phyloP scores from a whole-genome alignment of 345 rosid genomes.

The Melaleuca quinquenervia region DNA sequence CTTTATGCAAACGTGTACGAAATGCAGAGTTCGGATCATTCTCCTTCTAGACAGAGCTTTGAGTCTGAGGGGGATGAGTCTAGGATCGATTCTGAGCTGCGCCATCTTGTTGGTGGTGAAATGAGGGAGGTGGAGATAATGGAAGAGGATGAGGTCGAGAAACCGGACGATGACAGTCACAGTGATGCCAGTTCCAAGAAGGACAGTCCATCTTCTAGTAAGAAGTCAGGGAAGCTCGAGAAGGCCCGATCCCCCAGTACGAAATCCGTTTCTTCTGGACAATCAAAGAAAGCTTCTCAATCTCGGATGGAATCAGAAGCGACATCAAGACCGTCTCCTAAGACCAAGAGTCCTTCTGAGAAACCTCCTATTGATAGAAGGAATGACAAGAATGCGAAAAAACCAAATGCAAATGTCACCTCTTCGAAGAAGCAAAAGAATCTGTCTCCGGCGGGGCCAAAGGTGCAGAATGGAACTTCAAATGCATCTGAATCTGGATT shows the following conservation, averaged over 20 bases:
- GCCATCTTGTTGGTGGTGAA: constrained; percentile 65
- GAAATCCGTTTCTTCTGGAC: constrained; percentile 26
- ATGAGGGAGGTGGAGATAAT: constrained; percentile 42
- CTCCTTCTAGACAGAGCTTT: constrained; percentile 71
- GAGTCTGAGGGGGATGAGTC: constrained; percentile 80
- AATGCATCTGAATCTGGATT: constrained; percentile 25
- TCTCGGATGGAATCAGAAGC: constrained; percentile 15
- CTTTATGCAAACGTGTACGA: constrained; percentile 78
- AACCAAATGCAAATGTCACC: constrained; percentile 18
- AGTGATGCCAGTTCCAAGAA: constrained; percentile 32
- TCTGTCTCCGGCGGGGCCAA: constrained; percentile 11
- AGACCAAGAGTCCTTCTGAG: constrained; percentile 24
- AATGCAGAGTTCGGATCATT: constrained; percentile 78
- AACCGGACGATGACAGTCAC: constrained; percentile 24
- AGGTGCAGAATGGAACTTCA: constrained; percentile 36
- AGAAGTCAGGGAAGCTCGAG: constrained; percentile 35
- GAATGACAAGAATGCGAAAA: constrained; percentile 26
- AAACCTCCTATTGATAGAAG: constrained; percentile 31
- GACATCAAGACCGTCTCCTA: constrained; percentile 21
- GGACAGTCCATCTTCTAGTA: constrained; percentile 24
- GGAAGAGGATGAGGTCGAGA: constrained; percentile 38
- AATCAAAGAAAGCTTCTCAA: constrained; percentile 20
- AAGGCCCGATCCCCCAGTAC: constrained; percentile 20
- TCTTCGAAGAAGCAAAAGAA: constrained; percentile 33
- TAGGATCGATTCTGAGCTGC: constrained; percentile 73